Evolutionary conservation across 495 filamentous ascomycete species (phyloP).

Genomic region (Ascodesmis nigricans): DNA sequence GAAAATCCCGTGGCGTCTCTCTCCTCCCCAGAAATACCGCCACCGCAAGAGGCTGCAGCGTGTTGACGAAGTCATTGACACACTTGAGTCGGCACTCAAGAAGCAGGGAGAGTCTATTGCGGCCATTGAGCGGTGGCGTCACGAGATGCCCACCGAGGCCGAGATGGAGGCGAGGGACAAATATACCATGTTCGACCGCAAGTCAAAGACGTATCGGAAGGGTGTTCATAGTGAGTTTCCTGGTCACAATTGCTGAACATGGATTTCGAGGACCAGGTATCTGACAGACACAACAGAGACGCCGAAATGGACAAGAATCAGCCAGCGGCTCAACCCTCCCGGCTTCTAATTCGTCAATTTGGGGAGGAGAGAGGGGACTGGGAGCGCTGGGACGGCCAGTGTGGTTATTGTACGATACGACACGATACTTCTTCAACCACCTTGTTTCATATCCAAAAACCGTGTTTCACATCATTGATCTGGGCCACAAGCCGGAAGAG

Average conservation of each 20-base stretch:
- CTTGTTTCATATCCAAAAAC: no score
- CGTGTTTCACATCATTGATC: no score
- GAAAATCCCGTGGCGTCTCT: constrained; percentile 97
- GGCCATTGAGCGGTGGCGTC: constrained; percentile 67
- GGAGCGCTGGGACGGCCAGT: no score
- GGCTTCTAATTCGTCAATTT: constrained; percentile 42
- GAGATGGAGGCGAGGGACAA: constrained; percentile 96
- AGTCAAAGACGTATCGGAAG: constrained; percentile 88
- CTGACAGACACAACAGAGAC: constrained; percentile 36
- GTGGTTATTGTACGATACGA: no score
- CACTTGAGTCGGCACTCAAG: constrained; percentile 48
- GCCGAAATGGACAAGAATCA: constrained; percentile 90
- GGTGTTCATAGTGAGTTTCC: constrained; percentile 70
- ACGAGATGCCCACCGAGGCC: constrained; percentile 82
- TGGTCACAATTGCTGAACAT: neutral
- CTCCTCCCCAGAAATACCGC: constrained; percentile 65
- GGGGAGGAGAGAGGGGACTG: neutral
- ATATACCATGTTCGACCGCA: constrained; percentile 93
- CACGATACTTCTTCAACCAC: no score
- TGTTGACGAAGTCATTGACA: constrained; percentile 65
- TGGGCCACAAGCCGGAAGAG: no score
- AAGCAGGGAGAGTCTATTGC: constrained; percentile 43
- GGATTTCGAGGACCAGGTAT: constrained; percentile 3
- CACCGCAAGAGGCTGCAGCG: constrained; percentile 67
- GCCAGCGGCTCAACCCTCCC: constrained; percentile 77